Base-by-base conservation (phyloP, 768 basidiomycete genomes). In the Tylopilus balloui region DNA sequence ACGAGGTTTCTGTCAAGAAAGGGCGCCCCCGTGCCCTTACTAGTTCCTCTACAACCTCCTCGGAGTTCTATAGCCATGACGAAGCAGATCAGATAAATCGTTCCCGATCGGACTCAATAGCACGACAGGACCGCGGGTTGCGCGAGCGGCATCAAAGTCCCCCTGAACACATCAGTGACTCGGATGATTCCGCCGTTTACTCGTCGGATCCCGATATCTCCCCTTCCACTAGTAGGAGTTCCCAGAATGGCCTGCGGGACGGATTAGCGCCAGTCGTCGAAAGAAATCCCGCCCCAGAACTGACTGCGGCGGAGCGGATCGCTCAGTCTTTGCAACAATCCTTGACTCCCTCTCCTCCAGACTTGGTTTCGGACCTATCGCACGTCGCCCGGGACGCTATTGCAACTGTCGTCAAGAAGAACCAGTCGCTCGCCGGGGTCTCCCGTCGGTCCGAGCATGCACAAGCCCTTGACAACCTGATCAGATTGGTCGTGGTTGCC, bases 181-280 rank as follows among this genome's bases (percentile, higher is more conserved):
- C 88, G 10, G 90, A 92, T 58, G 84, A 86, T 60, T 91, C 88
- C 10, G 87, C 86, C 4, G 49, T 64, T 28, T 69, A 68, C 42
- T 68, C 66, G 41, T 67, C 68, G 49, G 66, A 66, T 50, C 59
- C 57, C 12, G 67, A 63, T 21, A 51, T 58, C 39, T 69, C 68
- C 5, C 64, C 67, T 25, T 54, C 59, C 15, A 57, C 60, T 3
- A 67, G 69, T 45, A 55, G 62, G 29, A 65, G 63, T 42, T 68
- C 69, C 37, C 67, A 67, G 35, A 64, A 45, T 37, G 64, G 60
- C 47, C 57, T 45, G 17, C 48, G 51, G 21, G 60, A 67, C 14
- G 52, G 58, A 3, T 25, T 38, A n/a, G 53, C 49, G 47, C 46
- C 49, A 39, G 37, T 21, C n/a, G 49, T 46, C 14, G 34, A 66